Base-by-base conservation (phyloP, 192 early-diverging fungal species). In the Podila epicladia region DNA sequence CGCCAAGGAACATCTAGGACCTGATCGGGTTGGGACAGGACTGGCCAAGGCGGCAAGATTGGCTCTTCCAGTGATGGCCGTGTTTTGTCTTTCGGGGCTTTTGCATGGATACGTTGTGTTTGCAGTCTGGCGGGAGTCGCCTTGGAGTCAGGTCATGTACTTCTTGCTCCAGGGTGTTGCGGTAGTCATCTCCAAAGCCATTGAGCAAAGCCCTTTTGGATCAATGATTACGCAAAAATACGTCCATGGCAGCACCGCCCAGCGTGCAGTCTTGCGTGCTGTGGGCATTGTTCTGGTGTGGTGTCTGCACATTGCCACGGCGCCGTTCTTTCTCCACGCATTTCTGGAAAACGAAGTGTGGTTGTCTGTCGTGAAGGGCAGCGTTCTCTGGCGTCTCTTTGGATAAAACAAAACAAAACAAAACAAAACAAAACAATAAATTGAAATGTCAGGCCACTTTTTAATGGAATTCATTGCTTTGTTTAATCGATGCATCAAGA, bases 51-150 rank as follows among this genome's bases (percentile, higher is more conserved):
- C 59, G 26, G 59, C 59, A 19, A 20, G 31, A 61, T 26, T 32
- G 29, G 59, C 12, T 32, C 59, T 61, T 12, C 59, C 59, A 12
- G 59, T 61, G 59, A 61, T 61, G 59, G 26, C 59, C 17, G 59
- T 61, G 26, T 61, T 61, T 61, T 32, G 28, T 19, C 31, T 61
- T 9, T 32, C 28, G 28, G 59, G 59, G 19, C 28, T 61, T 17
- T 5, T 61, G 28, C 59, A 61, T 61, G 59, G 59, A 32, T 61
- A 61, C 13, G 31, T 61, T 61, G 59, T 61, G 28, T 61, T 26
- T 31, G 9, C 59, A 11, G 26, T 33, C 17, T 32, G 26, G 59
- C 28, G 59, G 2, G 28, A 61, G 31, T 33, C 59, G 12, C 31
- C 31, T 12, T 61, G 59, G 59, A 24, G 12, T 2, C 59, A 61